phyloP scores from a whole-genome alignment of 345 rosid genomes.

The Brassica cretica region DNA sequence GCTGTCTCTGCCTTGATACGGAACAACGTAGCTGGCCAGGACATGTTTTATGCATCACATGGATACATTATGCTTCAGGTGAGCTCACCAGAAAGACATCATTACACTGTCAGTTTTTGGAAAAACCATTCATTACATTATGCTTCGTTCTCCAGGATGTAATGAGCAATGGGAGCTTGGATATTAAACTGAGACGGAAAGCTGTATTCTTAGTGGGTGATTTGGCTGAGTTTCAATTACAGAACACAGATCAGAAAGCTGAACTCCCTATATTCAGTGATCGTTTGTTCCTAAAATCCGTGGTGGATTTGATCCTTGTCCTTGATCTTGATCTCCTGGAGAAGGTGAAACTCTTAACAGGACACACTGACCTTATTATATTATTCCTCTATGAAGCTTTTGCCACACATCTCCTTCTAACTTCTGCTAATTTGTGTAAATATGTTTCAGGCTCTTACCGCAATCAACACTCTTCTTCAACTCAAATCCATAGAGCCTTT shows the following conservation, averaged over 20 bases:
- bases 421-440: background rate
- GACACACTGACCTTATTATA: background rate
- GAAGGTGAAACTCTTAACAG: conserved; percentile 52
- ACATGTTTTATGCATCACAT: conserved; percentile 67
- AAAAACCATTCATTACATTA: conserved; percentile 11
- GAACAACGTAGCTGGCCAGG: conserved; percentile 73
- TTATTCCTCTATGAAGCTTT: background rate
- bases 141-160: conserved; percentile 51
- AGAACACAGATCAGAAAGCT: conserved; percentile 43
- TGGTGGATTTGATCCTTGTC: conserved; percentile 63
- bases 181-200: conserved; percentile 71
- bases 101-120: too few species aligned
- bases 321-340: conserved; percentile 89
- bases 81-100: conserved; percentile 11
- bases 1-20: conserved; percentile 83
- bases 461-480: conserved; percentile 72
- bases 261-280: conserved; percentile 58
- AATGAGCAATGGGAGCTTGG: conserved; percentile 54
- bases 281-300: conserved; percentile 64
- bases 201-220: conserved; percentile 79
- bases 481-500: conserved; percentile 59
- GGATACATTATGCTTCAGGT: conserved; percentile 94
- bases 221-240: conserved; percentile 62
- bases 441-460: conserved; percentile 66
- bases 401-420: background rate